phyloP scores from a whole-genome alignment of 139 green algal species.

The Picochlorum sp. region DNA sequence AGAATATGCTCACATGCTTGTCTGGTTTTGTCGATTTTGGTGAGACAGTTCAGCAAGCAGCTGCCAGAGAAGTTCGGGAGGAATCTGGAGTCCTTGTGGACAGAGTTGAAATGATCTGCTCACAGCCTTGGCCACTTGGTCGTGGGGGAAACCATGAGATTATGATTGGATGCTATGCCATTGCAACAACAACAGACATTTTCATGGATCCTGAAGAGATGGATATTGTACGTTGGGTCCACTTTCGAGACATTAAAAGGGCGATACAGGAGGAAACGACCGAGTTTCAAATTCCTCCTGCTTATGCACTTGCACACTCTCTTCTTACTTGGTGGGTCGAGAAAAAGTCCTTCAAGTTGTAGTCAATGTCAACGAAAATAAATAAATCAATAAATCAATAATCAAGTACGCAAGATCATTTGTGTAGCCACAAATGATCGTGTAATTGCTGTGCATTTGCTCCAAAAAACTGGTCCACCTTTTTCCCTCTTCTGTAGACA shows the following conservation, averaged over 20 bases:
- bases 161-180: constrained; percentile 79
- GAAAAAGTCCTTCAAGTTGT: constrained; percentile 7
- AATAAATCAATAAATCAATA: neutral
- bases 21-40: constrained; percentile 72
- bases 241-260: constrained; percentile 9
- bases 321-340: constrained; percentile 56
- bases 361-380: neutral
- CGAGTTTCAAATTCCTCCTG: constrained; percentile 67
- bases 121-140: constrained; percentile 69
- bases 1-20: constrained; percentile 66
- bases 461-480: constrained; percentile 40
- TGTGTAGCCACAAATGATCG: constrained; percentile 30
- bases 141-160: constrained; percentile 64
- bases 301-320: constrained; percentile 70
- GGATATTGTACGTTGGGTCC: constrained; percentile 60
- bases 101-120: constrained; percentile 35
- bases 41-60: constrained; percentile 74
- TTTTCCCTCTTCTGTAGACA: constrained; percentile 44
- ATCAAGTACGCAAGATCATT: neutral
- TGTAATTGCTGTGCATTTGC: constrained; percentile 28
- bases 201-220: constrained; percentile 62
- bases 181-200: constrained; percentile 45
- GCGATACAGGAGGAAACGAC: neutral
- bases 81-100: constrained; percentile 46
- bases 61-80: constrained; percentile 57